Base-by-base conservation (phyloP, 2,329 filamentous ascomycete species). In the Fusarium oligoseptatum region DNA sequence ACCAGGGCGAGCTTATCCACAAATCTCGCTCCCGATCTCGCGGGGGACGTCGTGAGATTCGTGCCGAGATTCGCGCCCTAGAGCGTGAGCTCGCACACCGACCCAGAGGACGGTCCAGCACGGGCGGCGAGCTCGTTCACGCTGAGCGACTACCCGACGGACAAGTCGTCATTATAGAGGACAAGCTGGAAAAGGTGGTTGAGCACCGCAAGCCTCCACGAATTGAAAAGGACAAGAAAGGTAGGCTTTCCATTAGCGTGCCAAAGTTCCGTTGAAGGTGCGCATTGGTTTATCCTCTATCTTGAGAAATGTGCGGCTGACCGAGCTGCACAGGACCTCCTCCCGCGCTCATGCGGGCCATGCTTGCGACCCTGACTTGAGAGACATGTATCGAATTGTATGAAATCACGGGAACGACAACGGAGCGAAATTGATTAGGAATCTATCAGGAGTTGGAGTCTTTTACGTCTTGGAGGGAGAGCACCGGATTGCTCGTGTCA, bases 161-260 rank as follows among this genome's bases (percentile, higher is more conserved):
- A 56, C 88, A 91, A 75, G 80, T 94, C 37, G 87, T 94, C 55
- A 82, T 94, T 50, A 92, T 91, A 72, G 87, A 91, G 83, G 88
- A 92, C 76, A 82, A 86, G 77, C 82, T 91, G 74, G 89, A 91
- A 82, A 86, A 84, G 78, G 82, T 90, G 61, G 85, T 88, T 74
- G 87, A 88, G 78, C 85, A 86, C 58, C 84, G 84, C 79, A 88
- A 85, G 81, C 89, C 89, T 64, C 86, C 93, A 73, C 88, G 93
- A 77, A 91, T 98, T 79, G 93, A 95, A 85, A 95, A 93, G 88
- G 95, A 98, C 86, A 93, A 93, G 88, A 97, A 94, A 95, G 95
- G 95, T 97, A 97, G 92, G 93, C 92, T 97, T 91, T 91, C 92
- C 87, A 92, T 95, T 86, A 94, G 93, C 87, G 90, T 94, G 84